Base-by-base conservation (phyloP, 345 rosid species). In the Eucalyptus erythrocorys region DNA sequence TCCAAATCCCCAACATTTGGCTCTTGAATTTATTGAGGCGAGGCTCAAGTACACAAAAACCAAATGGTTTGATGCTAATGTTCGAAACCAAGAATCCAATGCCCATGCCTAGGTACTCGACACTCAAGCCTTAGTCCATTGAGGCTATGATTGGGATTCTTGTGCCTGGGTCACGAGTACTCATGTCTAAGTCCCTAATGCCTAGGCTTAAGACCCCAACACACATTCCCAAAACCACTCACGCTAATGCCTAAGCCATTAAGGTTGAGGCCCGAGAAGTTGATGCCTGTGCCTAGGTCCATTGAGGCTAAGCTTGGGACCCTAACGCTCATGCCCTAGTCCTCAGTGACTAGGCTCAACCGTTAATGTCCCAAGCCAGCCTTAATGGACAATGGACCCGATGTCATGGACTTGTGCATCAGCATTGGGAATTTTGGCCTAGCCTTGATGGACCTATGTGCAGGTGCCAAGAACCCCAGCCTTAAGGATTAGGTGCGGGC, bases 381-480 rank as follows among this genome's bases (percentile, higher is more conserved):
- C 59, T 55, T 7, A 3, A 55, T 53, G 59, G 26, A 21, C 59
- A 21, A 53, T 8, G 12, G 5, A 53, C 27, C 1, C 0, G 0
- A 1, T 0, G 1, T 55, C 10, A 24, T 55, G 30, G 30, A 55
- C 27, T 24, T 55, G 5, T 21, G 12, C 61, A 55, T 24, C 22
- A 22, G 59, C 3, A 9, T 0, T 2, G 0, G 12, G 61, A 24
- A 22, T 0, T 55, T 55, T 8, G 61, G 6, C 27, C 12, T 55
- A 55, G 13, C 61, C 27, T 53, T 8, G 12, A 55, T 21, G 27
- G 11, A 22, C 27, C 2, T 8, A 9, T 22, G 26, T 55, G 27
- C 1, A 22, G 12, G 27, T 24, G 27, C 12, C 3, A 24, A 22
- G 27, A 11, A 22, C 59, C 27, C 5, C 4, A 55, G 27, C 11